phyloP scores from a whole-genome alignment of 352 stramenopile genomes.

The Phytophthora aleatoria region DNA sequence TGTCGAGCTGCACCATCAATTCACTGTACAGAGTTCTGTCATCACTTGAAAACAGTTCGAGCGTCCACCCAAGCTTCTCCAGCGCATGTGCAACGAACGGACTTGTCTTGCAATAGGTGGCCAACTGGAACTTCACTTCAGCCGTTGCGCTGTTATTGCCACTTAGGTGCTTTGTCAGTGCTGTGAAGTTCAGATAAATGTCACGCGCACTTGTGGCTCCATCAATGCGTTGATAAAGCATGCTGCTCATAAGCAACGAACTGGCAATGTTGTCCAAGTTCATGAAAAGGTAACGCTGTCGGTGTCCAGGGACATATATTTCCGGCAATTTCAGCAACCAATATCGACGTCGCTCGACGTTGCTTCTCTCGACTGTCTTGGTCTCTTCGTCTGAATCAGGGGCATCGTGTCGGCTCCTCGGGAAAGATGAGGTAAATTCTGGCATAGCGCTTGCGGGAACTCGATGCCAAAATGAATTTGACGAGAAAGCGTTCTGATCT shows the following conservation, averaged over 20 bases:
- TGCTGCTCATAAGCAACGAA: conserved; percentile 7
- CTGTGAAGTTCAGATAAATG: not conserved
- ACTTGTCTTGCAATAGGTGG: conserved; percentile 7
- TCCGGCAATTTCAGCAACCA: conserved; percentile 10
- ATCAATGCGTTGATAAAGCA: conserved; percentile 13
- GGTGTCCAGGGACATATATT: not conserved
- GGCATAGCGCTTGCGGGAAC: not conserved
- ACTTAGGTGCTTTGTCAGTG: not conserved
- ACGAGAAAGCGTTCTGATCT: conserved; percentile 1
- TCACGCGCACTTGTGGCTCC: conserved; percentile 7
- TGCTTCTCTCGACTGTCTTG: not conserved
- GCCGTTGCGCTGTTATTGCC: not conserved
- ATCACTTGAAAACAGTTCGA: not conserved
- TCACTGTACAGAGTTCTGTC: not conserved
- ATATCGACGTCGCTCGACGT: not conserved
- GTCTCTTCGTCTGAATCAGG: not conserved
- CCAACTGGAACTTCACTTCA: conserved; percentile 4
- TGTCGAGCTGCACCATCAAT: conserved; percentile 2
- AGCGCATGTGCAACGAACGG: not conserved
- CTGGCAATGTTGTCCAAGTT: conserved; percentile 24
- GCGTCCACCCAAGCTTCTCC: not conserved
- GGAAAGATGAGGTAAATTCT: not conserved
- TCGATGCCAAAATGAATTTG: not conserved
- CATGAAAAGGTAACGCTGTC: conserved; percentile 19
- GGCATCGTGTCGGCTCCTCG: not conserved